Percentiles rank a stretch among this genome's conserved stretches.
phyloP scores from a whole-genome alignment of 306 rosid species.

The Castanopsis chinensis region DNA sequence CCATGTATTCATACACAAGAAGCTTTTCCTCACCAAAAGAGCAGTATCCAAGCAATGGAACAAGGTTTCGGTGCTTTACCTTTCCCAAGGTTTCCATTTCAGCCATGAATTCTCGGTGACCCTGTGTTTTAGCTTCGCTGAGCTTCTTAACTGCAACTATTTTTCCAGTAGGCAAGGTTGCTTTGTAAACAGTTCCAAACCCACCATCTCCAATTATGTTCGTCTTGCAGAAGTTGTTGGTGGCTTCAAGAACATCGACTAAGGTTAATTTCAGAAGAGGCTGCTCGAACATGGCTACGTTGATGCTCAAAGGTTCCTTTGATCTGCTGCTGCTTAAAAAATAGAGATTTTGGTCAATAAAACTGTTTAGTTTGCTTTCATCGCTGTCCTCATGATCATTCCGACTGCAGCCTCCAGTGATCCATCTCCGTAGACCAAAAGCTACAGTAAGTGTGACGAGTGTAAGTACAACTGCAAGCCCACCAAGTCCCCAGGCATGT shows the following conservation, averaged over 20 bases:
- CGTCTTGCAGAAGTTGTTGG: slow-evolving; percentile 92
- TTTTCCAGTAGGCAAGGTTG: slow-evolving; percentile 75
- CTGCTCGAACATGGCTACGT: slow-evolving; percentile 91
- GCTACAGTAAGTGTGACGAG: slow-evolving; percentile 42
- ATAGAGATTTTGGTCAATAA: slow-evolving; percentile 69
- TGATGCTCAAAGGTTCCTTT: slow-evolving; percentile 90
- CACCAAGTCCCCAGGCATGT: slow-evolving; percentile 70
- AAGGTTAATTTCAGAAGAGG: slow-evolving; percentile 85
- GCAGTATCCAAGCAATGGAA: slow-evolving; percentile 88
- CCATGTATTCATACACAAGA: slow-evolving; percentile 95
- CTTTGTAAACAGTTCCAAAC: slow-evolving; percentile 94
- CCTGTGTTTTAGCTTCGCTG: slow-evolving; percentile 91
- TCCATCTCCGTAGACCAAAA: slow-evolving; percentile 52
- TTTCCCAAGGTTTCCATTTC: slow-evolving; percentile 99
- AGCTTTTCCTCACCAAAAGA: slow-evolving; percentile 89
- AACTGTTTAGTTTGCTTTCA: slow-evolving; percentile 63
- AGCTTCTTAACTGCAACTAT: slow-evolving; percentile 92
- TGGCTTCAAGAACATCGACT: slow-evolving; percentile 73
- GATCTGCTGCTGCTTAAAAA: slow-evolving; percentile 90
- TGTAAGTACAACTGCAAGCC: slow-evolving; percentile 42
- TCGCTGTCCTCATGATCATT: slow-evolving; percentile 53
- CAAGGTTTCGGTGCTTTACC: slow-evolving; percentile 90
- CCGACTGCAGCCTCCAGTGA: slow-evolving; percentile 40
- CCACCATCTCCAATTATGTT: slow-evolving; percentile 99
- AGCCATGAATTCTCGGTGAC: slow-evolving; percentile 87